phyloP scores from a whole-genome alignment of 192 early-diverging fungal species.

The Dissophora globulifera region DNA sequence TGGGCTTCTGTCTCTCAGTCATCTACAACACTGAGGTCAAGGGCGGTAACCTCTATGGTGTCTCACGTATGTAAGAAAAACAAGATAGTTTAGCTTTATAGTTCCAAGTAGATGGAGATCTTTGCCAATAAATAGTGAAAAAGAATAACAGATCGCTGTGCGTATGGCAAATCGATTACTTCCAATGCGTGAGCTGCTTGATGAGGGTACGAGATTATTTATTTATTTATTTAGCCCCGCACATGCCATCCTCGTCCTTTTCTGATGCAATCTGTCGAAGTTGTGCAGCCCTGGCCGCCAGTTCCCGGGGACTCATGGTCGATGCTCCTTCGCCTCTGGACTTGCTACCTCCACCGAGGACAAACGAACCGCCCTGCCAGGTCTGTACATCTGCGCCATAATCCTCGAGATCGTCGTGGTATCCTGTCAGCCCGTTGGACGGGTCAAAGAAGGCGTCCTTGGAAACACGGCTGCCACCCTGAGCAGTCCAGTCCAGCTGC shows the following conservation, averaged over 20 bases:
- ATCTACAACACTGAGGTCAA: constrained; percentile 64
- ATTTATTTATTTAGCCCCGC: constrained; percentile 33
- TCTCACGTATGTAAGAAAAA: constrained; percentile 65
- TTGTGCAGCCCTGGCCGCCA: constrained; percentile 66
- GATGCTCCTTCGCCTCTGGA: background rate
- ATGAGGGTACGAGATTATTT: too few relatives aligned
- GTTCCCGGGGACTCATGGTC: constrained; percentile 54
- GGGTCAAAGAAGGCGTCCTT: constrained; percentile 57
- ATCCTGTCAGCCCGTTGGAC: constrained; percentile 41
- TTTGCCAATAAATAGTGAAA: too few relatives aligned
- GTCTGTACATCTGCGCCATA: constrained; percentile 31
- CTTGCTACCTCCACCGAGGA: constrained; percentile 60
- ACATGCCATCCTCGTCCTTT: constrained; percentile 67
- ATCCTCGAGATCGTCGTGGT: constrained; percentile 50
- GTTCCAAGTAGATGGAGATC: too few relatives aligned
- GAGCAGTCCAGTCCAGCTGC: constrained; percentile 61
- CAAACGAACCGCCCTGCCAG: constrained; percentile 69
- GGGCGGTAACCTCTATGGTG: constrained; percentile 70
- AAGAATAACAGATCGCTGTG: too few relatives aligned
- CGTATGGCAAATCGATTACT: too few relatives aligned
- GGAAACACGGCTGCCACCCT: constrained; percentile 40
- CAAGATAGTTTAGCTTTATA: too few relatives aligned
- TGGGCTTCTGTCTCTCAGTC: constrained; percentile 70
- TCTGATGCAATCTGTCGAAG: constrained; percentile 72
- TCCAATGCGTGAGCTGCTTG: too few relatives aligned